Evolutionary conservation across 108 stramenopile species (phyloP).

Genomic region (Cylindrotheca fusiformis): DNA sequence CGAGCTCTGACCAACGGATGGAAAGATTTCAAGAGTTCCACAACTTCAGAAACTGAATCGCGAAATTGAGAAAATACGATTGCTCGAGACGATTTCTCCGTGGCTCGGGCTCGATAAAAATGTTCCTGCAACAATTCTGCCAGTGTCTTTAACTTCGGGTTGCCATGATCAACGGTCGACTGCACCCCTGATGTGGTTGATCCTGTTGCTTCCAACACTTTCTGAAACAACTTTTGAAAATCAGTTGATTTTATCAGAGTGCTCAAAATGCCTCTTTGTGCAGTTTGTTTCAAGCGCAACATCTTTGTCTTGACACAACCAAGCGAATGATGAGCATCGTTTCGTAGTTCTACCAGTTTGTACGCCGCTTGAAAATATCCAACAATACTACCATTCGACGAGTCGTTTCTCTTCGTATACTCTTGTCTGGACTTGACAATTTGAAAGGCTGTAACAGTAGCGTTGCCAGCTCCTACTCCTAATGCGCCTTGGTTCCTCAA

Average conservation of each 20-base stretch:
- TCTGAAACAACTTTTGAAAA: slow-evolving; percentile 38
- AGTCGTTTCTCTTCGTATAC: slow-evolving; percentile 33
- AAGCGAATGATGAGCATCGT: slow-evolving; percentile 46
- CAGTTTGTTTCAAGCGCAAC: slow-evolving; percentile 25
- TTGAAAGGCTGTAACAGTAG: slow-evolving; percentile 42
- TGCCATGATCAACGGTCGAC: slow-evolving; percentile 4
- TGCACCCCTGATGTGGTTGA: slow-evolving; percentile 1
- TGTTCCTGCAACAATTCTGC: slow-evolving; percentile 75
- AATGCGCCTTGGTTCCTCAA: slow-evolving; percentile 42
- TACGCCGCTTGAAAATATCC: slow-evolving; percentile 40
- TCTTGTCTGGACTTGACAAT: slow-evolving; percentile 44
- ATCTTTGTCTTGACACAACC: slow-evolving; percentile 49
- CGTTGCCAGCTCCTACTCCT: slow-evolving; percentile 19
- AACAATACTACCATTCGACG: slow-evolving; percentile 7
- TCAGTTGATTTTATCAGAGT: slow-evolving; percentile 31
- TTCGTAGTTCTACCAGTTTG: slow-evolving; percentile 42
- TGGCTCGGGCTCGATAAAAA: slow-evolving; percentile 59
- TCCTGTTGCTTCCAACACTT: slow-evolving; percentile 40
- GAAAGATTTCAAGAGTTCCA: slow-evolving; percentile 31
- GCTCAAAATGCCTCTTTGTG: slow-evolving; percentile 28
- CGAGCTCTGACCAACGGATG: slow-evolving; percentile 54
- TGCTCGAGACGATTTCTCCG: slow-evolving; percentile 53
- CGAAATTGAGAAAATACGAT: slow-evolving; percentile 91
- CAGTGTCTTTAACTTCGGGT: slow-evolving; percentile 80
- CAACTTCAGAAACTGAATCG: slow-evolving; percentile 76